Evolutionary conservation across 1,284 basidiomycete species (phyloP), one percentile per base, ranked within the genome.

Genomic region (Salmacisia buchloeana): DNA sequence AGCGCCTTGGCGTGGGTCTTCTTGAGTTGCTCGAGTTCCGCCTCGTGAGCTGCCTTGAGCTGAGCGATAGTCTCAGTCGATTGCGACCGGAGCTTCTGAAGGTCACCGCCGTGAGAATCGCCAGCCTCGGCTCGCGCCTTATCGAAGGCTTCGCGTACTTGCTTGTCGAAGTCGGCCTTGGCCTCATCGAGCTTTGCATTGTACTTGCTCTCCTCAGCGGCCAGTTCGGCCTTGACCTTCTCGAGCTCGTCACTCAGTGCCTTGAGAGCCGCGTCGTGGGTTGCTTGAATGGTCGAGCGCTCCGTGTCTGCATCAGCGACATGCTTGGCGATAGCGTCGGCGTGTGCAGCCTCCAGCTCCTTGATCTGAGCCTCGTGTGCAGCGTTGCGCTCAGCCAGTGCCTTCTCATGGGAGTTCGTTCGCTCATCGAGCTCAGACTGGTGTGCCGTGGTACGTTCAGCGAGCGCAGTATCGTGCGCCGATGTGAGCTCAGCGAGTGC

Each of bases 121-220:
- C 69, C 71, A 15, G 71, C 71, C 49, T 71, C 67, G 18, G 69
- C 65, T 2, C 68, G 68, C 3, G 71, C 71, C 58, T 69, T 66
- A 36, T 73, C 68, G 25, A 68, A 70, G 5, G 66, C 68, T 2
- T 71, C 69, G 63, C 63, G 62, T 5, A 71, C 59, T 63, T 73
- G 69, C 33, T 64, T 59, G 34, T 70, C 69, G 49, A 67, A 66
- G 60, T 72, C 64, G 9, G 65, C 69, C 59, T 72, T 64, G 52
- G 67, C 62, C 29, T 71, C 66, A 54, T 67, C 68, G 1, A 69
- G 58, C 60, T 72, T 64, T 15, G 64, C 66, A 25, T 61, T 65
- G 41, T 69, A 67, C 46, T 67, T 65, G 60, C 59, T 52, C 35
- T 72, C 65, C 49, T 69, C 65, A 25, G 61, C 38, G 6, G 62